Evolutionary conservation across 1,284 basidiomycete genomes (phyloP), one percentile per base, ranked within the genome.

Genomic region (Spongispora temasekensis): DNA sequence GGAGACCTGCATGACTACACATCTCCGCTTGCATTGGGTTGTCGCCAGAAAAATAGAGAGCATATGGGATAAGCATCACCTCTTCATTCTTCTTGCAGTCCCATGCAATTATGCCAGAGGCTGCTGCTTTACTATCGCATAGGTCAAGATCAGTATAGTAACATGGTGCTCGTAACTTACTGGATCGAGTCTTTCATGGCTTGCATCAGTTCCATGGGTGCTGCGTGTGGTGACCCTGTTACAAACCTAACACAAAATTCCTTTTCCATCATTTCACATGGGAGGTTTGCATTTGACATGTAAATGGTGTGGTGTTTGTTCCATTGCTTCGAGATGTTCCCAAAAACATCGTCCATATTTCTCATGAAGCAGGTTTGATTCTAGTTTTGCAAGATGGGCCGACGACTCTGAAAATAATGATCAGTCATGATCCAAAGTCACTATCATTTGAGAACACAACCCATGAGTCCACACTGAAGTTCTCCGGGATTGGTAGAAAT

Each of bases 21-120:
- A 65, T 59, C 50, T 78, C 71, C 0, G 71, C 70, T 50, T 77
- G 76, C 75, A 77, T 76, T 0, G 73, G 76, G 58, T 78, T 78
- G 54, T 78, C 69, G 2, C 75, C 74, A 2, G 69, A 57, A 3
- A 69, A 51, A 30, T 75, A 67, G 0, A 75, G 56, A 0, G 31
- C 50, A 46, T 66, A 74, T 5, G 68, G 71, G 1, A 70, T 30
- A 2, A 76, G 54, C 7, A 74, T 59, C 34, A 75, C 63, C 15
- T 74, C 61, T 34, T 68, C 37, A 4, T 68, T 0, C 3, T 56
- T 12, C 27, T 59, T 59, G 21, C 53, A 63, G 31, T 76, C 72
- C 64, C 65, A 75, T 1, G 68, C 63, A 32, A 62, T 8, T 2
- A 65, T 15, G n/a, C n/a, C n/a, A n/a, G n/a, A n/a, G n/a, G 4